A percentile compares a stretch with the other conserved stretches of the same genome.
Conservation (phyloP, 1,284 basidiomycete species). For the Naganishia sp. region DNA sequence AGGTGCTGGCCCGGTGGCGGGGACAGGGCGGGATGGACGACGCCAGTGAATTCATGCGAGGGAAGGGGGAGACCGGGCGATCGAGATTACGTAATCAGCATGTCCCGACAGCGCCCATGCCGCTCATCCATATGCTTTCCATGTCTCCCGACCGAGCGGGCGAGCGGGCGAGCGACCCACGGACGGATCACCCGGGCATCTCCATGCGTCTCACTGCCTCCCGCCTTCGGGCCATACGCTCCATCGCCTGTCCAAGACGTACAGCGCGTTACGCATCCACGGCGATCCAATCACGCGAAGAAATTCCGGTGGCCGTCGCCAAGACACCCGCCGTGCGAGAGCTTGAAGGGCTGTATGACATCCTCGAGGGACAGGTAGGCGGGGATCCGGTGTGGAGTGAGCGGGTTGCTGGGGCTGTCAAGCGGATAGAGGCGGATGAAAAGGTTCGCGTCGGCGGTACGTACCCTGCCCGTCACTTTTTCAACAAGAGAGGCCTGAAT, state of each 20-base stretch:
- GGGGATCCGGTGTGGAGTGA: constrained; percentile 43
- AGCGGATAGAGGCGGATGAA: constrained; percentile 34
- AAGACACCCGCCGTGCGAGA: background rate
- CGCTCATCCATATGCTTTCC: background rate
- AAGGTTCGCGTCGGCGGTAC: constrained; percentile 42
- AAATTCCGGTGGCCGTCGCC: background rate
- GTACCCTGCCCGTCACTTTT: constrained; percentile 2
- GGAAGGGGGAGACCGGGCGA: background rate
- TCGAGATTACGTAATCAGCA: constrained; percentile 1
- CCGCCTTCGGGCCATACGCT: background rate
- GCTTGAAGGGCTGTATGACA: constrained; percentile 26
- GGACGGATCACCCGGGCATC: no score
- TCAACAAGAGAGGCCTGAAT: constrained; percentile 1
- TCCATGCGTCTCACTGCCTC: background rate
- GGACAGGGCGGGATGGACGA: background rate
- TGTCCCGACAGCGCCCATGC: background rate
- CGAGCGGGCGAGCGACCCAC: no score
- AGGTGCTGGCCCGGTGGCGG: background rate
- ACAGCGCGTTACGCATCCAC: background rate
- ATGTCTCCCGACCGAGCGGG: background rate
- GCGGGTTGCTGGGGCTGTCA: constrained; percentile 35
- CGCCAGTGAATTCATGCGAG: no score
- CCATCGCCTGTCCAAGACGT: background rate
- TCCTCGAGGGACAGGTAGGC: constrained; percentile 45
- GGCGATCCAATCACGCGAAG: background rate